Evolutionary conservation across 345 rosid species (phyloP).

Genomic region (Euphorbia lathyris): DNA sequence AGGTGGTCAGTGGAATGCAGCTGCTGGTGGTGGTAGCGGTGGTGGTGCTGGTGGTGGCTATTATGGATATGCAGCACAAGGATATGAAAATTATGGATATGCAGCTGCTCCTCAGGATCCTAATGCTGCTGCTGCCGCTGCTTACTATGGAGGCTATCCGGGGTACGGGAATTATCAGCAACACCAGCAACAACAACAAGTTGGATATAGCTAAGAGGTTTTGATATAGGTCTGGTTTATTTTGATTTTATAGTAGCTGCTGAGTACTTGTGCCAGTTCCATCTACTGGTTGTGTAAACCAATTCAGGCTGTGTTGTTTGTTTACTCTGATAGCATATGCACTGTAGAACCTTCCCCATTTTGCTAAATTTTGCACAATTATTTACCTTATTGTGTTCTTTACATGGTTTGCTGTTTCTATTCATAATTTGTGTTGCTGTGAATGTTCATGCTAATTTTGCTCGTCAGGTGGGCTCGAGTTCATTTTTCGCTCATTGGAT

Average conservation of each 20-base stretch:
- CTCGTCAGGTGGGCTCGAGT: too few species aligned
- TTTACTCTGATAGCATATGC: slow-evolving; percentile 1
- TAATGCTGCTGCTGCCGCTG: slow-evolving; percentile 24
- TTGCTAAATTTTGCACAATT: background rate
- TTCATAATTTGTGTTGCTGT: background rate
- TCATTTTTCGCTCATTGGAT: too few species aligned
- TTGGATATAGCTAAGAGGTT: slow-evolving; percentile 53
- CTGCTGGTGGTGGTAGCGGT: slow-evolving; percentile 21
- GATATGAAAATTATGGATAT: slow-evolving; percentile 77
- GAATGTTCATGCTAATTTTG: background rate
- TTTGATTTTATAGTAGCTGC: background rate
- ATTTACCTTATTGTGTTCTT: background rate
- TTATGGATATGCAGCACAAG: slow-evolving; percentile 64
- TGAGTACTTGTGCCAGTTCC: slow-evolving; percentile 11
- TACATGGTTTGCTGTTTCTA: background rate
- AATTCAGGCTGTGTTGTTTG: slow-evolving; percentile 20
- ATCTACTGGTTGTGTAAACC: slow-evolving; percentile 13
- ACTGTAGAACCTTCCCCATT: background rate
- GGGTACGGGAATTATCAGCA: slow-evolving; percentile 76
- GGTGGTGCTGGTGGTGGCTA: slow-evolving; percentile 38
- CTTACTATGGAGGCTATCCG: slow-evolving; percentile 79
- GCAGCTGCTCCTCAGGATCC: slow-evolving; percentile 73
- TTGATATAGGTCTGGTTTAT: background rate
- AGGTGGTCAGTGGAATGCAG: slow-evolving; percentile 54
- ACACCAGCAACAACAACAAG: slow-evolving; percentile 58